These are phyloP conservation scores for Pharnaceum exiguum DNA, from an alignment of 148 eudicot genomes.

Conservation along the genomic window DNA sequence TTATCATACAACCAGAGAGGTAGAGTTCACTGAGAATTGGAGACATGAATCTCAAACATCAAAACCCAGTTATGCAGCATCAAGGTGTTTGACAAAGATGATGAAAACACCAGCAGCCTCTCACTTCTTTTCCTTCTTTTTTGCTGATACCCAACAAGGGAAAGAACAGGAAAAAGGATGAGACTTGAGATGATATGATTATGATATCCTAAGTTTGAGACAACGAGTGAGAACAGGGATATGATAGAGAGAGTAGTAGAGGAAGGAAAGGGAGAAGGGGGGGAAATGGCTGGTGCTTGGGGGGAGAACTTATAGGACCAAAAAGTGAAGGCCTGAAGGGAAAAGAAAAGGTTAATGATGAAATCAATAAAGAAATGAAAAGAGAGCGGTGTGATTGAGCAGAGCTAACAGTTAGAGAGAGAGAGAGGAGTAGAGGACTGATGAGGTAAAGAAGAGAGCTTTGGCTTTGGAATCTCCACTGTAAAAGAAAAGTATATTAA, in stretches of 20 bases:
- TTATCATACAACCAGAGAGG: slow-evolving; percentile 81
- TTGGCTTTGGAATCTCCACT: slow-evolving; percentile 7
- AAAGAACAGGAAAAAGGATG: not conserved
- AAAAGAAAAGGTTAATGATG: slow-evolving; percentile 10
- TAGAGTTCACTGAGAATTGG: slow-evolving; percentile 78
- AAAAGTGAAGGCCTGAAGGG: not conserved
- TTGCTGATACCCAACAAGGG: not conserved
- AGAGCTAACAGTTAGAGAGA: slow-evolving; percentile 2
- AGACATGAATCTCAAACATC: slow-evolving; percentile 89
- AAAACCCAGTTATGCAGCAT: slow-evolving; percentile 55
- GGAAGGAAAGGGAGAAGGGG: slow-evolving; percentile 8
- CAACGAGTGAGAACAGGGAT: not conserved
- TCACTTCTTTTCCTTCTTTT: not conserved
- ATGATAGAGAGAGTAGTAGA: not conserved
- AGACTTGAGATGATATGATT: not conserved
- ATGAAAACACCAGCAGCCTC: not conserved
- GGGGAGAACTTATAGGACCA: slow-evolving; percentile 17
- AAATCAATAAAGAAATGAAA: slow-evolving; percentile 6
- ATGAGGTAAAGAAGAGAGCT: not conserved
- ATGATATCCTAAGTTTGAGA: not conserved
- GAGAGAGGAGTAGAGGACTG: not conserved
- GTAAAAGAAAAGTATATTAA: slow-evolving; percentile 9
- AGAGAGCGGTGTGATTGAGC: slow-evolving; percentile 12
- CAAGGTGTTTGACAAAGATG: slow-evolving; percentile 16
- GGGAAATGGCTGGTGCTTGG: slow-evolving; percentile 10